Evolutionary conservation across 441 rosid species (phyloP).

Genomic region (Pelargonium fulgidum): DNA sequence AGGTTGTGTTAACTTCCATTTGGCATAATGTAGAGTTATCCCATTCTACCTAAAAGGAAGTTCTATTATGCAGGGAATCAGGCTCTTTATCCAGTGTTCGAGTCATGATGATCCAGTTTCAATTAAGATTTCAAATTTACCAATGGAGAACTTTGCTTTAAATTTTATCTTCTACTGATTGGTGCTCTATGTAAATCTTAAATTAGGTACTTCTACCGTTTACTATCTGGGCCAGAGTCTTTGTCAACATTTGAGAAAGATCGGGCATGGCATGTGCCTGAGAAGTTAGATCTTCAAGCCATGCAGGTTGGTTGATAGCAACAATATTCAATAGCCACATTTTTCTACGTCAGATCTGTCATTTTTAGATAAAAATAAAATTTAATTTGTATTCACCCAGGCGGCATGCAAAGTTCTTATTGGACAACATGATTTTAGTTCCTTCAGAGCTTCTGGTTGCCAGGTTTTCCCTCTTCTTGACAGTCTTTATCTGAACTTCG

Average conservation of each 20-base stretch:
- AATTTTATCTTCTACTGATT: neutral
- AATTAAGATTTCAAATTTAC: neutral
- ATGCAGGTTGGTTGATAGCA: slow-evolving; percentile 58
- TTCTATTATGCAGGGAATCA: too few relatives aligned
- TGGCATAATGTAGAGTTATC: too few relatives aligned
- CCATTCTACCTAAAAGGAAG: too few relatives aligned
- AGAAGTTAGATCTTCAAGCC: slow-evolving; percentile 52
- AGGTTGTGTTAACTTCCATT: neutral
- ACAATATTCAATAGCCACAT: neutral
- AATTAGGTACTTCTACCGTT: slow-evolving; percentile 74
- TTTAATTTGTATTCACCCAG: slow-evolving; percentile 35
- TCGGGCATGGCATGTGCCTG: slow-evolving; percentile 77
- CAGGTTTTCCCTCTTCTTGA: slow-evolving; percentile 47
- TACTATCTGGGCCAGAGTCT: slow-evolving; percentile 66
- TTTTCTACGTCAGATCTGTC: neutral
- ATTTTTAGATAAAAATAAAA: slow-evolving; percentile 4
- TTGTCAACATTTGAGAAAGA: slow-evolving; percentile 69
- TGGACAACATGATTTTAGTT: slow-evolving; percentile 86
- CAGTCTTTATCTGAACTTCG: neutral
- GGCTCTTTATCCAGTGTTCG: neutral
- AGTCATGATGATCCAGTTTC: neutral
- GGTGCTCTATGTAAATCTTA: slow-evolving; percentile 13
- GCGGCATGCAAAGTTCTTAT: slow-evolving; percentile 88
- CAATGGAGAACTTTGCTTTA: neutral
- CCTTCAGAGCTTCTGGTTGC: slow-evolving; percentile 94